Percentiles rank a stretch among this genome's conserved stretches.
phyloP scores from a whole-genome alignment of 495 filamentous ascomycete genomes.

The Rhypophila decipiens region DNA sequence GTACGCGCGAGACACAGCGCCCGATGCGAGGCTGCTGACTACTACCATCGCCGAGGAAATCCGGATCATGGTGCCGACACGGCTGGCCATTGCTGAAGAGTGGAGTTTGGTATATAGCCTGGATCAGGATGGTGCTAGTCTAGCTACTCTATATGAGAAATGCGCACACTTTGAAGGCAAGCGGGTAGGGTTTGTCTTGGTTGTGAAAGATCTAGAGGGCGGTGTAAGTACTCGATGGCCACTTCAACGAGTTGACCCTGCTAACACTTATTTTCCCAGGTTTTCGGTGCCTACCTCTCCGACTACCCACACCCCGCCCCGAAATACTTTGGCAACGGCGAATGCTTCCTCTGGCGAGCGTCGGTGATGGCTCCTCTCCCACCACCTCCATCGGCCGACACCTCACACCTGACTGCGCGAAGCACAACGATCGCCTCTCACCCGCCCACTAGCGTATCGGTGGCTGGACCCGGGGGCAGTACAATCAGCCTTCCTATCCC shows the following conservation, averaged over 20 bases:
- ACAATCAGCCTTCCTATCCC: slow-evolving; percentile 8
- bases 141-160: slow-evolving; percentile 80
- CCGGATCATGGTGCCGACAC: slow-evolving; percentile 75
- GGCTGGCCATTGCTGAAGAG: slow-evolving; percentile 77
- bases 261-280: slow-evolving; percentile 30
- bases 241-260: not conserved
- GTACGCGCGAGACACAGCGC: slow-evolving; percentile 31
- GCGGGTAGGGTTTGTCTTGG: slow-evolving; percentile 79
- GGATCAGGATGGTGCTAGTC: slow-evolving; percentile 85
- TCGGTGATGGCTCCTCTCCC: slow-evolving; percentile 56
- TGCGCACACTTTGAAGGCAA: slow-evolving; percentile 54
- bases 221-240: slow-evolving; percentile 49
- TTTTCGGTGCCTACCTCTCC: slow-evolving; percentile 93
- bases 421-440: slow-evolving; percentile 54
- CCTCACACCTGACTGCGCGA: slow-evolving; percentile 56
- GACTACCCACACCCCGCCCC: slow-evolving; percentile 72
- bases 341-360: slow-evolving; percentile 96
- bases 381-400: slow-evolving; percentile 70
- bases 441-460: not conserved
- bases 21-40: slow-evolving; percentile 50
- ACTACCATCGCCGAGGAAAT: slow-evolving; percentile 86
- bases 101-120: slow-evolving; percentile 86
- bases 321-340: slow-evolving; percentile 91
- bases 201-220: slow-evolving; percentile 68
- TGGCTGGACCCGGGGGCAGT: not conserved